phyloP scores from a whole-genome alignment of 768 basidiomycete species.

The Suillus subalutaceus region DNA sequence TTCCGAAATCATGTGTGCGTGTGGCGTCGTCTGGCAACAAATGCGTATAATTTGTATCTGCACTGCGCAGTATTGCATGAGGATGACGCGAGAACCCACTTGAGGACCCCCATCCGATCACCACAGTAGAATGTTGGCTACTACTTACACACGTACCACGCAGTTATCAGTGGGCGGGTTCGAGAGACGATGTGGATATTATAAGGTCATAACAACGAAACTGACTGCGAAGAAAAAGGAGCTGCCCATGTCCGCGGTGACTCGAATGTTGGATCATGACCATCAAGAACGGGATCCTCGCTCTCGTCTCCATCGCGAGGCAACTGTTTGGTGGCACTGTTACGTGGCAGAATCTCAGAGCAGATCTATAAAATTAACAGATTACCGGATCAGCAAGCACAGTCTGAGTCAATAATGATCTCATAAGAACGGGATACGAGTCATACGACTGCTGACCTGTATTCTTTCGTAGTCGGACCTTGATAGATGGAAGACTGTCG shows the following conservation, averaged over 20 bases:
- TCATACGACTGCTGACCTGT: not conserved
- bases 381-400: not conserved
- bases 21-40: constrained; percentile 62
- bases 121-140: constrained; percentile 56
- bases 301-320: not conserved
- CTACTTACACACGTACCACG: not conserved
- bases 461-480: not conserved
- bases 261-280: not conserved
- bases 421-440: not conserved
- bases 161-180: not conserved
- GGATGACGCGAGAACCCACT: constrained; percentile 28
- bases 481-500: not conserved
- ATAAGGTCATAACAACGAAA: not conserved
- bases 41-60: not conserved
- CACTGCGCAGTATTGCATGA: not conserved
- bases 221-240: not conserved
- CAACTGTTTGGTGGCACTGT: not conserved
- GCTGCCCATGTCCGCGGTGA: not conserved
- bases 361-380: not conserved
- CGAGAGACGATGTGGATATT: not conserved
- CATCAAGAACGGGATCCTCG: not conserved
- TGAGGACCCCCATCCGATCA: constrained; percentile 54
- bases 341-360: not conserved
- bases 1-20: constrained; percentile 57
- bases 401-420: not conserved